Base-by-base conservation (phyloP, 805 yeast genomes). In the Hagleromyces aurorensis region DNA sequence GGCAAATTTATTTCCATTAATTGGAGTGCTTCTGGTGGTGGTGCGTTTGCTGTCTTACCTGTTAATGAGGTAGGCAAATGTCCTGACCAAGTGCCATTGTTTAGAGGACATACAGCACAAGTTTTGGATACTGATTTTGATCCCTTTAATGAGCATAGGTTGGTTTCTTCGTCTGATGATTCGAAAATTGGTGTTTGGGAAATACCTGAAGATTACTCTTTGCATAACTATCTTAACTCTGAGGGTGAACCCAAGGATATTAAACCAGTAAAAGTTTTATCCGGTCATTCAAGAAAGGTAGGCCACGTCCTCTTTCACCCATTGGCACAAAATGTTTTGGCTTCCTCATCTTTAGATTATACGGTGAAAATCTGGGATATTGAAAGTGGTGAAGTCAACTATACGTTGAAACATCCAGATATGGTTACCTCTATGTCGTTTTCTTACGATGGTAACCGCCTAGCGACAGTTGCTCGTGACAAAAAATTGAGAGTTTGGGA, bases 21-120 rank as follows among this genome's bases (percentile, higher is more conserved):
- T 55, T 86, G 96, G 95, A 85, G 83, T 36, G 69, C 96, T 18
- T 79, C 94, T 7, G 97, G 97, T 22, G 97, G 97, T 40, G 99
- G 99, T 30, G 93, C 97, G 0, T 87, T 91, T 64, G 96, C 95
- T 1, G 82, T 93, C 8, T 75, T 91, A 37, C 98, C 98, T 2
- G 63, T 84, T 15, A 54, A 56, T 6, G 96, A 89, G 56, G 78
- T 74, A 12, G 97, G 98, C 7, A 91, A 87, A 53, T 77, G 87
- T 6, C 96, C 96, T 4, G 99, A 91, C 46, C 74, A 78, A 37
- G 87, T 86, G 27, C 91, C 98, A 2, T 67, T 91, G 43, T 91
- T 89, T 59, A 75, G 96, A 48, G 98, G 98, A 10, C 98, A 89
- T 57, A 81, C 87, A 18, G 96, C 94, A 16, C 79, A 93, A 6